phyloP scores from a whole-genome alignment of 208 protist genomes.

The Trypanosoma conorhini region DNA sequence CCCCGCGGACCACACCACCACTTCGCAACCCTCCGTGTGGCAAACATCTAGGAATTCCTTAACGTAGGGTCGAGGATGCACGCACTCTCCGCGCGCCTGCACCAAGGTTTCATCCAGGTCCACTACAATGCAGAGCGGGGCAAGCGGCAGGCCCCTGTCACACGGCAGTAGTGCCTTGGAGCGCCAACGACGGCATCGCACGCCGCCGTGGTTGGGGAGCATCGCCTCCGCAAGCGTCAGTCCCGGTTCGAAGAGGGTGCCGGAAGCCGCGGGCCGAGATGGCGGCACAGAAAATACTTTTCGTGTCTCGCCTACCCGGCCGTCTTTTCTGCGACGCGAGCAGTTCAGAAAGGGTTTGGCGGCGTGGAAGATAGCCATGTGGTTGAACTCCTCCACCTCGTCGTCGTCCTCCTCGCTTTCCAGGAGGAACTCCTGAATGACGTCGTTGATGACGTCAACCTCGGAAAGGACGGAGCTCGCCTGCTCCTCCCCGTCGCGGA shows the following conservation, averaged over 20 bases:
- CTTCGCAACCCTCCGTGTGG: conserved; percentile 58
- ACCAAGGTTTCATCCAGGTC: conserved; percentile 88
- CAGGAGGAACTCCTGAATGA: conserved; percentile 69
- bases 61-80: conserved; percentile 57
- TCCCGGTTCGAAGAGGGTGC: background rate
- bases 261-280: background rate
- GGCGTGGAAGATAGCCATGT: conserved; percentile 24
- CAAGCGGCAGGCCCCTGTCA: conserved; percentile 4
- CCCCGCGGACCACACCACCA: conserved; percentile 78
- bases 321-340: background rate
- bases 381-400: conserved; percentile 26
- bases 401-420: conserved; percentile 41
- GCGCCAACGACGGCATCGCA: background rate
- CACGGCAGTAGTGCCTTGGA: background rate
- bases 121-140: conserved; percentile 65
- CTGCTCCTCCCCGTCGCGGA: conserved; percentile 11
- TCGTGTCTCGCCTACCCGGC: background rate
- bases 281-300: background rate
- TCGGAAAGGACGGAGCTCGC: conserved; percentile 65
- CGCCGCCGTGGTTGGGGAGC: conserved; percentile 10
- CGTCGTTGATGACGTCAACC: conserved; percentile 68
- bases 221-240: conserved; percentile 12
- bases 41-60: conserved; percentile 52
- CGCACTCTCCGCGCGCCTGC: conserved; percentile 46
- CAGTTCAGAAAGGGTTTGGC: conserved; percentile 14